Conservation (phyloP, 306 rosid genomes). For the Malus sieversii region DNA sequence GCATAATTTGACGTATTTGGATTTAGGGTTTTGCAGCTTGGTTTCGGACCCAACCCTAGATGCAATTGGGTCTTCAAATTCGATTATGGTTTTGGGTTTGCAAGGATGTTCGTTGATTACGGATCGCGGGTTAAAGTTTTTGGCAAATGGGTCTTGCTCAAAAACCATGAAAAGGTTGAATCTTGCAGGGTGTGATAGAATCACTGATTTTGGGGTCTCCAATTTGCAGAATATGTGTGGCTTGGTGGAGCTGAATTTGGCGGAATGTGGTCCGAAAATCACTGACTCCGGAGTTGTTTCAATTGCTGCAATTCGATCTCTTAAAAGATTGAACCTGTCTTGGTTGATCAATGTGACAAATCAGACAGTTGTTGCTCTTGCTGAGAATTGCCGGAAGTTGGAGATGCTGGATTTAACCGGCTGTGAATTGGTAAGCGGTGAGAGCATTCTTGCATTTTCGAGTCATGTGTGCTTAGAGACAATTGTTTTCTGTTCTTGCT, state of each 20-base stretch:
- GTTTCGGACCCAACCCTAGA: slow-evolving; percentile 16
- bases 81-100: slow-evolving; percentile 15
- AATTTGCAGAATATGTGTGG: slow-evolving; percentile 5
- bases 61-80: slow-evolving; percentile 8
- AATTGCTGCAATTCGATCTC: slow-evolving; percentile 7
- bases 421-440: not conserved
- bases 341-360: slow-evolving; percentile 25
- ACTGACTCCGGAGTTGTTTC: slow-evolving; percentile 18
- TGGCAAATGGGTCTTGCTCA: slow-evolving; percentile 15
- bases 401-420: not conserved
- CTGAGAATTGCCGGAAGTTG: slow-evolving; percentile 1
- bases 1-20: slow-evolving; percentile 16
- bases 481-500: not conserved
- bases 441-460: not conserved
- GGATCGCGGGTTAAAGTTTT: slow-evolving; percentile 13
- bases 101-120: slow-evolving; percentile 17
- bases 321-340: slow-evolving; percentile 14
- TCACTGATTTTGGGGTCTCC: slow-evolving; percentile 16
- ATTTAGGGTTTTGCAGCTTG: slow-evolving; percentile 11
- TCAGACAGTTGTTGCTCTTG: slow-evolving; percentile 15
- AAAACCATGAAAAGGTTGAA: slow-evolving; percentile 14
- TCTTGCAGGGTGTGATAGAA: slow-evolving; percentile 19
- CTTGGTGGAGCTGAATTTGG: slow-evolving; percentile 26
- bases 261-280: slow-evolving; percentile 27
- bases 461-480: not conserved